A percentile compares a stretch with the other conserved stretches of the same genome.
These are phyloP conservation scores for Coniferiporia sulphurascens DNA, from an alignment of 1,284 basidiomycete genomes.

Conservation along the genomic window DNA sequence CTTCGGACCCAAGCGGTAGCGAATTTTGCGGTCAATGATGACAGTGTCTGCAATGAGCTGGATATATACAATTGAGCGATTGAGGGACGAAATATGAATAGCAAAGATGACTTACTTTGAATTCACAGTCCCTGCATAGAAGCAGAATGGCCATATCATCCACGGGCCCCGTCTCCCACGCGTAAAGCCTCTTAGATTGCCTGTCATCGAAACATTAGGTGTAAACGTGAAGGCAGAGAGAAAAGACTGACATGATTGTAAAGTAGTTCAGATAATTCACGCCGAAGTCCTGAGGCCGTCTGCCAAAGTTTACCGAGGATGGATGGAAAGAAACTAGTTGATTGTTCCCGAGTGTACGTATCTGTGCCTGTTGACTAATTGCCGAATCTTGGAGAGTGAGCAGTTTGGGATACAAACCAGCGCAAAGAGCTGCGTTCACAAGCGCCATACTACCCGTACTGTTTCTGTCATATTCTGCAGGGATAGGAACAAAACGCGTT, in stretches of 20 bases:
- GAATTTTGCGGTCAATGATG: constrained; percentile 85
- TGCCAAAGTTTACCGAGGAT: constrained; percentile 82
- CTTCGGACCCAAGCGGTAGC: constrained; percentile 68
- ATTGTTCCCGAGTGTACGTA: constrained; percentile 87
- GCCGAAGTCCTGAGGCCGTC: constrained; percentile 65
- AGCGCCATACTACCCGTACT: constrained; percentile 57
- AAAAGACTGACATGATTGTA: constrained; percentile 70
- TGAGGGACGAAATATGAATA: no score
- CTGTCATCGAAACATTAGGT: constrained; percentile 34
- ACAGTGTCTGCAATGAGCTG: constrained; percentile 71
- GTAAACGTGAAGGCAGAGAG: constrained; percentile 16
- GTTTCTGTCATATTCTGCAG: constrained; percentile 69
- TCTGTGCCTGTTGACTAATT: constrained; percentile 38
- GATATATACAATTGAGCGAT: not conserved
- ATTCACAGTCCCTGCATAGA: constrained; percentile 89
- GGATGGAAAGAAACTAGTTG: constrained; percentile 86
- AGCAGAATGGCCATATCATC: constrained; percentile 82
- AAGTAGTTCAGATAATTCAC: constrained; percentile 81
- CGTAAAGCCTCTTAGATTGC: constrained; percentile 91
- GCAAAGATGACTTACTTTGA: constrained; percentile 54
- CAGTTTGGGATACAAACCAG: constrained; percentile 92
- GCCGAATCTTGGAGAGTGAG: constrained; percentile 59
- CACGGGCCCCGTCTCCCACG: constrained; percentile 93
- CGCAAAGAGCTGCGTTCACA: constrained; percentile 79
- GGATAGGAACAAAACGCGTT: constrained; percentile 75